Evolutionary conservation across 2,329 filamentous ascomycete species (phyloP), one percentile per base, ranked within the genome.

Genomic region (Diaporthe sp.): DNA sequence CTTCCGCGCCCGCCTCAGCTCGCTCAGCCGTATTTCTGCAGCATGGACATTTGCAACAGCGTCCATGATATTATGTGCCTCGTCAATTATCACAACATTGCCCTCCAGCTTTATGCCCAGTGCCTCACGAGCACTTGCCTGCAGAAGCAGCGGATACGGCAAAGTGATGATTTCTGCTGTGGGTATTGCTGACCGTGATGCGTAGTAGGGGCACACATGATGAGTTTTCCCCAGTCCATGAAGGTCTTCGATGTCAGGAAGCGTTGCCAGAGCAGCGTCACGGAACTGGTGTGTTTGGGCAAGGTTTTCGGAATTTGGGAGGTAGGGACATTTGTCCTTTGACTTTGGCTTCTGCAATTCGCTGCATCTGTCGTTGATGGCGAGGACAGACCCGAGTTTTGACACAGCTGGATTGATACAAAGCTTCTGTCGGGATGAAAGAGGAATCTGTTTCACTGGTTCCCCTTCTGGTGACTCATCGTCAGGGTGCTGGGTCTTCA

Each of bases 41-140:
- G 96, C 96, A 82, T 98, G 92, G 46, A 98, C 97, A 61, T 92
- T 93, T 22, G 95, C 91, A 61, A 99, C 95, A 0, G 96, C 95
- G 82, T 98, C 96, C 93, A 98, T 98, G 71, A 99, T 90, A 81
- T 99, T 99, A 82, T 99, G 97, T 0, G 97, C 97, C 86, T 99
- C 97, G 79, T 99, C 97, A 65, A 99, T 94, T 37, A 99, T 94
- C n/a, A 99, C 92, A 0, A 99, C 88, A 80, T 98, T 97, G 7
- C 92, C 92, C 79, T 97, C 95, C 12, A 99, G 85, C 34, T 94
- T 96, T 58, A 99, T 92, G 0, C 94, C 93, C 0, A 99, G 88
- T 0, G 97, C 95, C 76, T 98, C 96, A 67, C 97, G 89, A 0
- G 97, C 96, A 5, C 92, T 94, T 79, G 93, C 94, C 81, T 98